Evolutionary conservation across 371 early-diverging fungal species (phyloP), one percentile per base, ranked within the genome.

Genomic region (Caulochytrium protostelioides): DNA sequence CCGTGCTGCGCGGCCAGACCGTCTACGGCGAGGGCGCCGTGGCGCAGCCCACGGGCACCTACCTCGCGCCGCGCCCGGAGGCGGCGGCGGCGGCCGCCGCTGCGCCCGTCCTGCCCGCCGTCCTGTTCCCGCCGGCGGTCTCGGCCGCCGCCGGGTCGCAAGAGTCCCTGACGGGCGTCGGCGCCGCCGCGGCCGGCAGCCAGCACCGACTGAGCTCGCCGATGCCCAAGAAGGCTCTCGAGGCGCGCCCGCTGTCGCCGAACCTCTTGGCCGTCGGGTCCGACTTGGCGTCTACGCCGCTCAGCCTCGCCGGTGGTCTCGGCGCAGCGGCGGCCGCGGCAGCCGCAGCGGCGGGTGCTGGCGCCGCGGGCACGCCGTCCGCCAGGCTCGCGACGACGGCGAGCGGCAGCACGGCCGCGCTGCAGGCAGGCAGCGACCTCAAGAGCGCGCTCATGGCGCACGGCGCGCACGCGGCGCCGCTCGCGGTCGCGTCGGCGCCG

Each of bases 1-100:
- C 89, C 25, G 84, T 84, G 8, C 41, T 85, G 36, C 71, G 74
- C 26, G 84, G 81, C 19, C 55, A 64, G 38, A 82, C 81, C 3
- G 59, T 82, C 18, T 81, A 63, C 52, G 63, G 90, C 48, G 90
- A 92, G 52, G 85, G 85, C 22, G 44, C 39, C 5, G 35, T 39
- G 34, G n/a, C 9, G 9, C 27, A 26, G 10, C n/a, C 27, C 9
- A 26, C 27, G 27, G 9, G 9, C 27, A 26, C 27, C 27, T 10
- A 26, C 27, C n/a, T 26, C 4, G 6, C 21, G 9, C 6, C 23
- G 17, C 6, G 16, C 15, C 14, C 26, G 8, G 22, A 12, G 4
- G 26, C 13, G 8, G 16, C 26, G 4, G 10, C 16, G 4, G 36
- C 36, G 18, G 22, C 36, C 16, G 14, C 14, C 26, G n/a, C 22